Base-by-base conservation (phyloP, 2,329 filamentous ascomycete genomes). In the Atkinsonella texensis region DNA sequence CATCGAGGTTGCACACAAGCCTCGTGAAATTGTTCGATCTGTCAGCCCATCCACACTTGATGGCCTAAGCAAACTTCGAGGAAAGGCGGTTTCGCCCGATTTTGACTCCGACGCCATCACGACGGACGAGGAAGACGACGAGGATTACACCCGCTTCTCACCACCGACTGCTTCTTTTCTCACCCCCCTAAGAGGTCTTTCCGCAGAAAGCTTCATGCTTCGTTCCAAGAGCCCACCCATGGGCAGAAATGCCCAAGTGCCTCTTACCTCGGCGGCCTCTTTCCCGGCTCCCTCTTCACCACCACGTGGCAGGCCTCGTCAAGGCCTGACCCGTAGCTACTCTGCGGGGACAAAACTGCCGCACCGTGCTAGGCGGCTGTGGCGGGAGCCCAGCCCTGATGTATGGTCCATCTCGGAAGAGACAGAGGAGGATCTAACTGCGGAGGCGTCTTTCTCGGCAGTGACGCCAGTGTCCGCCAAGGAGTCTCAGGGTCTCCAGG, bases 321-420 rank as follows among this genome's bases (percentile, higher is more conserved):
- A 49, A 23, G 28, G 46, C 7, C 51, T 53, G 1, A 44, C 43
- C 4, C 45, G 52, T 11, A 46, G 51, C 46, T 44, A 38, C 42
- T 53, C 40, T 31, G 51, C 43, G 18, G 52, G 39, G 33, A 54
- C 41, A 50, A 59, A 44, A 48, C 60, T 59, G 47, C 64, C 62
- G 35, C 68, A 59, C 54, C 68, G 71, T 43, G 71, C 74, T 9
- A 58, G 63, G 17, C 66, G 67, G 46, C 58, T 77, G 1, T 81
- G 77, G 77, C 68, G 76, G 39, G 73, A 78, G 63, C 77, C 77
- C 7, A 80, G 77, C 58, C 76, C 76, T 0, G 76, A 80, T 50
- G 77, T 81, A 3, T 81, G 76, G 73, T 74, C 74, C 32, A 81
- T 81, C 52, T 73, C 78, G 63, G 77, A 81, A 61, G 76, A 80